phyloP scores from a whole-genome alignment of 2,329 filamentous ascomycete genomes.

The Alternaria hordeiaustralica region DNA sequence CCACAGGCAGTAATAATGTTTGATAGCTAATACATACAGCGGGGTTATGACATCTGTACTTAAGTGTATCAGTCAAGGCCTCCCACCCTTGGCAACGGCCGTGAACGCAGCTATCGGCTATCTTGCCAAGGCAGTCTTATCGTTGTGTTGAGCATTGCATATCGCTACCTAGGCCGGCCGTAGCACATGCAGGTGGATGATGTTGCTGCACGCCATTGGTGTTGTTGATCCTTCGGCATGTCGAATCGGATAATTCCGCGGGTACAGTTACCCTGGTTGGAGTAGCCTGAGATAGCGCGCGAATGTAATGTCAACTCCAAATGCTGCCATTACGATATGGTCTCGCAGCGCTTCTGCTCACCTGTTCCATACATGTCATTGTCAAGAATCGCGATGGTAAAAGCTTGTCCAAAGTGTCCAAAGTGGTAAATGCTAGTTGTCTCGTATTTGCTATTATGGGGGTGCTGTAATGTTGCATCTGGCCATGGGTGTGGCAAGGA shows the following conservation, averaged over 20 bases:
- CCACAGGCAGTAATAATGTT: not conserved
- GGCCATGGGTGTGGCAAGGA: not conserved
- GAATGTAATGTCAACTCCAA: not conserved
- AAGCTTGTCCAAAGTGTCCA: not conserved
- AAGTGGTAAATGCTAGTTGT: not conserved
- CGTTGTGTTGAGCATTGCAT: conserved; percentile 14
- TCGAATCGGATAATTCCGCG: conserved; percentile 28
- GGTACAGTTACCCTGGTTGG: conserved; percentile 19
- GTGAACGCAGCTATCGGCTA: conserved; percentile 21
- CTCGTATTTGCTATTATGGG: conserved; percentile 3
- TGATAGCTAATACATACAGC: not conserved
- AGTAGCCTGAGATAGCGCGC: conserved; percentile 1
- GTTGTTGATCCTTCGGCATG: conserved; percentile 29
- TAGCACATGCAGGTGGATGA: conserved; percentile 16
- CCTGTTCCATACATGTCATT: not conserved
- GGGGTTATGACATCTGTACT: conserved; percentile 3
- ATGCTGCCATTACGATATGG: not conserved
- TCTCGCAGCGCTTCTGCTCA: not conserved
- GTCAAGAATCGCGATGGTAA: not conserved
- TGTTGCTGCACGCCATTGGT: conserved; percentile 11
- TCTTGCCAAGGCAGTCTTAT: conserved; percentile 10
- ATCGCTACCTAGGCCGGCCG: conserved; percentile 19
- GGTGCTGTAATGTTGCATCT: not conserved
- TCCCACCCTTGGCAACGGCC: conserved; percentile 28
- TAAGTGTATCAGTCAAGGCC: not conserved